Evolutionary conservation across 2,329 filamentous ascomycete genomes (phyloP).

Genomic region (Colletotrichum tamarilloi): DNA sequence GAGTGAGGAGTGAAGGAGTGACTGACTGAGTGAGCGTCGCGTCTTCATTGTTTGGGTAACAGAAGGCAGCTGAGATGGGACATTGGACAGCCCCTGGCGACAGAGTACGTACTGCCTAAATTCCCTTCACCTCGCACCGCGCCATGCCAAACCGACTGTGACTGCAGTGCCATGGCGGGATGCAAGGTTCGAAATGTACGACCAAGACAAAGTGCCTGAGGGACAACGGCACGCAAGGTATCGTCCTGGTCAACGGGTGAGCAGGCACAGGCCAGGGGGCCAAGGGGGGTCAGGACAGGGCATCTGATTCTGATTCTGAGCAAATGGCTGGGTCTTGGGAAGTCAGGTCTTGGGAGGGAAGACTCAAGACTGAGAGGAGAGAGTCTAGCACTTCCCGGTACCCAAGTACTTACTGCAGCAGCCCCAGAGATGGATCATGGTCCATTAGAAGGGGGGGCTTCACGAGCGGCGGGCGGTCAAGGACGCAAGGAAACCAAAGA

Average conservation of each 20-base stretch:
- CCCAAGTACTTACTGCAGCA: neutral
- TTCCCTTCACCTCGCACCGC: neutral
- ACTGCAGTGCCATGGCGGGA: slow-evolving; percentile 29
- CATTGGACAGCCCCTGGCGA: neutral
- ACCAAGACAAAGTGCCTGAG: slow-evolving; percentile 1
- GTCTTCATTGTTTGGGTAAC: slow-evolving; percentile 6
- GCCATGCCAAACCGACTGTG: slow-evolving; percentile 4
- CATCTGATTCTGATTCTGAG: too few species aligned
- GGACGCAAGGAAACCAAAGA: slow-evolving; percentile 29
- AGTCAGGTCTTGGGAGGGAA: neutral
- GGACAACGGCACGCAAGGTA: slow-evolving; percentile 9
- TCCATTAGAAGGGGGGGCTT: neutral
- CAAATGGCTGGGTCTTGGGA: too few species aligned
- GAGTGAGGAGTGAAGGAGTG: neutral
- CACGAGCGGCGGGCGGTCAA: slow-evolving; percentile 31
- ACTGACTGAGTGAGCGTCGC: neutral
- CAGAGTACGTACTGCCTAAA: neutral
- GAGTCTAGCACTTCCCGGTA: neutral
- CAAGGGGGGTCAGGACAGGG: neutral
- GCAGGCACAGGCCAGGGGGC: neutral
- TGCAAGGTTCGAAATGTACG: slow-evolving; percentile 22
- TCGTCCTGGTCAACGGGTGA: neutral
- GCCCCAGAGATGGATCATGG: neutral
- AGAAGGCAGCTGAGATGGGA: neutral
- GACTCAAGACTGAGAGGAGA: neutral